These are phyloP conservation scores for Zychaea mexicana DNA, from an alignment of 371 early-diverging fungal genomes.

Conservation along the genomic window DNA sequence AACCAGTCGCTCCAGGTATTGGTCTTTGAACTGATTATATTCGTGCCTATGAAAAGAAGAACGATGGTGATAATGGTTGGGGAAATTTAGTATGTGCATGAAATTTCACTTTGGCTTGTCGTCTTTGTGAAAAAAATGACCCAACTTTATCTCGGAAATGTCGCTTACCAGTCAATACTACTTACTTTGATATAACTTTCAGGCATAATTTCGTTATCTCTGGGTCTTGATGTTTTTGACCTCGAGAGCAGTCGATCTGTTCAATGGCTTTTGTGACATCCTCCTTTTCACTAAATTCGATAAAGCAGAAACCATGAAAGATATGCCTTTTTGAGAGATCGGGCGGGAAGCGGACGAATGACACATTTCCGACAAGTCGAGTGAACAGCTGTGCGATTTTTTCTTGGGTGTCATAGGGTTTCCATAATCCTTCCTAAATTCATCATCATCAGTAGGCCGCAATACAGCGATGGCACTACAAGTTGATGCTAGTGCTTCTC, in stretches of 20 bases:
- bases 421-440: slow-evolving; percentile 27
- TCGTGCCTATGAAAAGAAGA: slow-evolving; percentile 10
- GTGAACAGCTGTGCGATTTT: slow-evolving; percentile 28
- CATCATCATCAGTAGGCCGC: not conserved
- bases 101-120: too few species aligned
- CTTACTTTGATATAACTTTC: slow-evolving; percentile 50
- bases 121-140: too few species aligned
- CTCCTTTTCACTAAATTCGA: slow-evolving; percentile 37
- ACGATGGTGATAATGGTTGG: too few species aligned
- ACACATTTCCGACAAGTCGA: slow-evolving; percentile 31
- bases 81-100: too few species aligned
- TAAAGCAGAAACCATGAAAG: slow-evolving; percentile 44
- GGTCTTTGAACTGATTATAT: slow-evolving; percentile 28
- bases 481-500: not conserved
- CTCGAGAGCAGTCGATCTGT: slow-evolving; percentile 16
- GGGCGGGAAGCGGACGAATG: slow-evolving; percentile 35
- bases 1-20: slow-evolving; percentile 26
- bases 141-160: too few species aligned
- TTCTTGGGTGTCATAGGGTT: slow-evolving; percentile 19
- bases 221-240: not conserved
- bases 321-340: slow-evolving; percentile 8
- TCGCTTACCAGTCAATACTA: too few species aligned
- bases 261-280: slow-evolving; percentile 32
- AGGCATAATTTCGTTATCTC: slow-evolving; percentile 16
- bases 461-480: not conserved